Base-by-base conservation (phyloP, 805 yeast species). In the Torulaspora franciscae region DNA sequence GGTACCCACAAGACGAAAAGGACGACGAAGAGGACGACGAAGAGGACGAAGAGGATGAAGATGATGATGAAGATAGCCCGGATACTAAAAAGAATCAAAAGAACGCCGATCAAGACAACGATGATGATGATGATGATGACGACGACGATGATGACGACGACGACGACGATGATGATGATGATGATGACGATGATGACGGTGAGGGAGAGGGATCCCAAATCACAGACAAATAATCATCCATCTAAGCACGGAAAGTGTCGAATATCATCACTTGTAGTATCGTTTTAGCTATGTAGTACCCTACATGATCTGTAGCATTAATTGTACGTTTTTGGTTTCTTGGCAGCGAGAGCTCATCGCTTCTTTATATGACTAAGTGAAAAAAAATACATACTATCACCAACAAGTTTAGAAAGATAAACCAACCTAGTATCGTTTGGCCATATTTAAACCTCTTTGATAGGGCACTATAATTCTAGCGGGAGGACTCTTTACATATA, bases 1-100 rank as follows among this genome's bases (percentile, higher is more conserved):
- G 80, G 45, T 68, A 76, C 74, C 81, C 82, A 14, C 75, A 77
- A 41, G 76, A 71, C 24, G 80, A 75, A 9, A 75, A 72, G 25
- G 76, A 70, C 9, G 75, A 71, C 15, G 75, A 68, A 11, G 74
- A 72, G 0, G 75, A 71, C 3, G 67, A 70, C 6, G 73, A 70
- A 4, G 71, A 72, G 7, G 71, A 66, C 1, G 70, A 63, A 1
- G 69, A 67, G n/a, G 72, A 68, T 9, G 66, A 58, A 7, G 64
- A 61, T 17, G 64, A 62, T 2, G 64, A 56, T 7, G 66, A 55
- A 13, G 61, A 58, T n/a, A 55, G 50, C 15, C 56, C 50, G 30
- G 55, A 52, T 27, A 60, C 55, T 15, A 64, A 55, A 14, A 65
- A 58, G 27, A 77, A 72, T 24, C 76, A 73, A 4, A 77, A 72